These are phyloP conservation scores for Pinus tabuliformis DNA, from an alignment of 75 land plant species.

Conservation along the genomic window DNA sequence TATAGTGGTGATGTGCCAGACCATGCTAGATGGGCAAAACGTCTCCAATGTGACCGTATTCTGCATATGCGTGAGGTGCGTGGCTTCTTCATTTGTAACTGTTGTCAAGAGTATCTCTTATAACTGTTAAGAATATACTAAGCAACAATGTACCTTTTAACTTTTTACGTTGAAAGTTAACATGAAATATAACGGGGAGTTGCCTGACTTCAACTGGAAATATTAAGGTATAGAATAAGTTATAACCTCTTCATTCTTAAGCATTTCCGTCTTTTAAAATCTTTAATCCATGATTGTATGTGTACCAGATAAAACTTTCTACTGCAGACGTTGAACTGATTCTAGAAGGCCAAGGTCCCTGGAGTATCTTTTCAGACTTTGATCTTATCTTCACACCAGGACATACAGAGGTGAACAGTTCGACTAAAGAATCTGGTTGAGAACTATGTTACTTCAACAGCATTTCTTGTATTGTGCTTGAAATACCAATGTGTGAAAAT, in stretches of 20 bases:
- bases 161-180: not conserved
- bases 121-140: not conserved
- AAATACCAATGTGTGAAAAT: not conserved
- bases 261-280: not conserved
- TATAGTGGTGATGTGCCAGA: conserved; percentile 78
- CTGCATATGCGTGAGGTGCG: conserved; percentile 67
- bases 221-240: not conserved
- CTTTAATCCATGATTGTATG: not conserved
- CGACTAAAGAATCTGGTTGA: not conserved
- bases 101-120: not conserved
- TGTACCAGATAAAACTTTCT: conserved; percentile 33
- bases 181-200: not conserved
- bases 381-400: conserved; percentile 79
- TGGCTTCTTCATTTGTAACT: not conserved
- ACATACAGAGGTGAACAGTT: conserved; percentile 53
- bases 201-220: not conserved
- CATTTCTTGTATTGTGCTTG: not conserved
- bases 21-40: conserved; percentile 67
- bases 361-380: conserved; percentile 61
- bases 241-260: not conserved
- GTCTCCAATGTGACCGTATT: conserved; percentile 61
- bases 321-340: conserved; percentile 65
- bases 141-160: not conserved
- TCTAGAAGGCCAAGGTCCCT: conserved; percentile 71
- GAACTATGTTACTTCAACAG: not conserved